These are phyloP conservation scores for Hamamelis virginiana DNA, from an alignment of 164 flowering plant species.

Conservation along the genomic window DNA sequence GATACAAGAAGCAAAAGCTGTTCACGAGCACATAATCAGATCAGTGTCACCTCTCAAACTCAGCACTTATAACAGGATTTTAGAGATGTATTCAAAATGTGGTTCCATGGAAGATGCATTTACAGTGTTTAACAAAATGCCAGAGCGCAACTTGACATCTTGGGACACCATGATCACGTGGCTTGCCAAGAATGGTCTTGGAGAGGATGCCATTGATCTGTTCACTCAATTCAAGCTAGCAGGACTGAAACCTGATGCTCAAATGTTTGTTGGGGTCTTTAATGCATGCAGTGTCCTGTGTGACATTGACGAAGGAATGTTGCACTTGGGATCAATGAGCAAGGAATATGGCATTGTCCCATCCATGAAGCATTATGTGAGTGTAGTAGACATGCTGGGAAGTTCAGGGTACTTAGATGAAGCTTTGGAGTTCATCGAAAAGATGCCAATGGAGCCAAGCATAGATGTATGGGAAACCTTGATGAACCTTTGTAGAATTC, in stretches of 20 bases:
- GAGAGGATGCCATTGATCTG: constrained; percentile 72
- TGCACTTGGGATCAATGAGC: constrained; percentile 70
- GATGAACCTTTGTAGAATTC: constrained; percentile 62
- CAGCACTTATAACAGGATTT: constrained; percentile 45
- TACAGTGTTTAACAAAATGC: constrained; percentile 54
- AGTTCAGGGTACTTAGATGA: constrained; percentile 60
- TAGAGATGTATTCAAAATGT: constrained; percentile 71
- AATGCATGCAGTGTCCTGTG: constrained; percentile 55
- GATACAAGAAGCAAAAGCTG: constrained; percentile 56
- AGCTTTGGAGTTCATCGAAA: constrained; percentile 68
- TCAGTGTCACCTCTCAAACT: constrained; percentile 30
- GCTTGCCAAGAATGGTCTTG: constrained; percentile 59
- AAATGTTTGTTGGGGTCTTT: constrained; percentile 62
- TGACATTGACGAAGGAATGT: constrained; percentile 66
- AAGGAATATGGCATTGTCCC: constrained; percentile 58
- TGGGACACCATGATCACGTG: constrained; percentile 80
- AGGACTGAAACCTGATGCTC: constrained; percentile 67
- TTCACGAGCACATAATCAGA: constrained; percentile 45
- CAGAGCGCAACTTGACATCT: constrained; percentile 51
- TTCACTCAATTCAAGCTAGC: constrained; percentile 52
- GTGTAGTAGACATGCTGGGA: constrained; percentile 70
- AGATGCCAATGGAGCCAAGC: constrained; percentile 62
- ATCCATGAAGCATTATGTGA: constrained; percentile 63
- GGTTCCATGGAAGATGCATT: constrained; percentile 62
- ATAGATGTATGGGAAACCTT: constrained; percentile 66